These are phyloP conservation scores for Colletotrichum sp. DNA, from an alignment of 2,329 filamentous ascomycete genomes.

Conservation along the genomic window DNA sequence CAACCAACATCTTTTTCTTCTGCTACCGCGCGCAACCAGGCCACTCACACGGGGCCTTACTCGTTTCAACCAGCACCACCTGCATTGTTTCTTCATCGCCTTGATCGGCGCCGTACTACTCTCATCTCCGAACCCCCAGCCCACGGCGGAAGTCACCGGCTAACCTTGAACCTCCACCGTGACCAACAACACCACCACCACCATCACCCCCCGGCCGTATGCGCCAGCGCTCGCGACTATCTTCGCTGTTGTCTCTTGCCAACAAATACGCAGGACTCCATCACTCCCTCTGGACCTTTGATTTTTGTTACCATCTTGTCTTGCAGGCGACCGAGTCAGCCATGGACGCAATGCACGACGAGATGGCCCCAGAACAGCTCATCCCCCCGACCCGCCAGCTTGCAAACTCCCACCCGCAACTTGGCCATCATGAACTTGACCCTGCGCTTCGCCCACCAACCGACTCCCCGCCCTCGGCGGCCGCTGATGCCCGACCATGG, in stretches of 20 bases:
- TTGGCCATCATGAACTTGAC: constrained; percentile 3
- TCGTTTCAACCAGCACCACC: background rate
- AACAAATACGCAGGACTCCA: background rate
- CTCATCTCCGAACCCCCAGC: background rate
- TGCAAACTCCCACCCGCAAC: constrained; percentile 23
- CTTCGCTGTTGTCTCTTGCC: background rate
- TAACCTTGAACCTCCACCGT: background rate
- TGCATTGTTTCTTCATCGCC: background rate
- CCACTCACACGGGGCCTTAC: background rate
- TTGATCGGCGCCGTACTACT: background rate
- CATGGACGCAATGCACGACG: constrained; percentile 18
- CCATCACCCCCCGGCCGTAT: background rate
- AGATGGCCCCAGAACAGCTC: constrained; percentile 34
- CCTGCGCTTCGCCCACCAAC: constrained; percentile 24
- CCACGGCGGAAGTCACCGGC: background rate
- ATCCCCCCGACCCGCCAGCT: constrained; percentile 37
- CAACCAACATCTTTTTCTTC: background rate
- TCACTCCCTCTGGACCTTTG: background rate
- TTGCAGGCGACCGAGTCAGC: constrained; percentile 6
- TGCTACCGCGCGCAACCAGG: constrained; percentile 4
- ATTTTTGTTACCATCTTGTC: background rate
- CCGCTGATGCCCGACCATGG: constrained; percentile 33
- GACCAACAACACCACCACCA: background rate
- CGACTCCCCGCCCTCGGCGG: constrained; percentile 16
- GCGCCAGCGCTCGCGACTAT: background rate